Conservation (phyloP, 768 basidiomycete genomes). For the Vararia minispora region DNA sequence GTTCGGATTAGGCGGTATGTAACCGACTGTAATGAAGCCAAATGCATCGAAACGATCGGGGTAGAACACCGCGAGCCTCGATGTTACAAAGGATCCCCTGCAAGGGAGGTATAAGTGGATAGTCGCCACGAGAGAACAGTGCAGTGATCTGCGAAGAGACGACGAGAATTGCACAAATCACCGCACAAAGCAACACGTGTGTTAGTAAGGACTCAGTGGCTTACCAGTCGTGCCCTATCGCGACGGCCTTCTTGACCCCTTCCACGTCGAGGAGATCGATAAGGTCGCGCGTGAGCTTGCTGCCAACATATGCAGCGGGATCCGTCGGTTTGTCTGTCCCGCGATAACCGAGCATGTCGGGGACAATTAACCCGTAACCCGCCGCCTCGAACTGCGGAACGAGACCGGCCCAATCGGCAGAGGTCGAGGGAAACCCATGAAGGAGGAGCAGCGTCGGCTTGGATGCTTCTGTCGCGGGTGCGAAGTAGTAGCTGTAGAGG, state of each 20-base stretch:
- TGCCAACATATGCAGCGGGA: conserved; percentile 16
- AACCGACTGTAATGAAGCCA: conserved; percentile 26
- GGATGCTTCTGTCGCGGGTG: conserved; percentile 15
- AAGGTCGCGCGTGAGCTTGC: conserved; percentile 19
- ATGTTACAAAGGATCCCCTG: conserved; percentile 26
- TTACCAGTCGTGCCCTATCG: conserved; percentile 26
- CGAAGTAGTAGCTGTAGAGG: conserved; percentile 25
- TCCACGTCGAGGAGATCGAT: conserved; percentile 23
- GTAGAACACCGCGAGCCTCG: conserved; percentile 27
- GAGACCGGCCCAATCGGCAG: conserved; percentile 29
- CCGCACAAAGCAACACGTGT: too few relatives aligned
- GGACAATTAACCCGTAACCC: conserved; percentile 34
- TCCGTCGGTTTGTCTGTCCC: conserved; percentile 30
- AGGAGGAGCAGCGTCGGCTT: conserved; percentile 31
- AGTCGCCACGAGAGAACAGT: neutral
- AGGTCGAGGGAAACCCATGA: conserved; percentile 34
- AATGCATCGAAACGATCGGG: conserved; percentile 31
- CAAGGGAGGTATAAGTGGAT: neutral
- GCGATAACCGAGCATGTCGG: conserved; percentile 36
- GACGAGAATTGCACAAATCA: neutral
- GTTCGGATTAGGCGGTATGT: conserved; percentile 18
- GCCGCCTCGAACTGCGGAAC: conserved; percentile 26
- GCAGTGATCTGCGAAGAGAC: neutral
- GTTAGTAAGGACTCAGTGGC: too few relatives aligned
- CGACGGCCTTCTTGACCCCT: conserved; percentile 16